phyloP scores from a whole-genome alignment of 2,329 filamentous ascomycete species.

The Aspergillus chevalieri region DNA sequence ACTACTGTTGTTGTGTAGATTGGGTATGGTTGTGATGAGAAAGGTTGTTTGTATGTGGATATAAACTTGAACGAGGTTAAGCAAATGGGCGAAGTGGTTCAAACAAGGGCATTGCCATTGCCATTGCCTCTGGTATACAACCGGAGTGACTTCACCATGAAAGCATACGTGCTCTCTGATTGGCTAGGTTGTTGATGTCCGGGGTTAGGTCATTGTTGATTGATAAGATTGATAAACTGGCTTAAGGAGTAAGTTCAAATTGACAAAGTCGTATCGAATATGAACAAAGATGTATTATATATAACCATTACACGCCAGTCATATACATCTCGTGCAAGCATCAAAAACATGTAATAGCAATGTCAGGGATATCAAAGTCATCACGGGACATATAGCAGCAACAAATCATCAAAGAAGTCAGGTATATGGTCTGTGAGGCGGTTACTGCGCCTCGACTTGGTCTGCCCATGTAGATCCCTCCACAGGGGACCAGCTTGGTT shows the following conservation, averaged over 20 bases:
- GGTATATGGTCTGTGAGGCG: background rate
- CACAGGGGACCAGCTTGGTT: conserved; percentile 18
- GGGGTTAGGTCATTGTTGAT: background rate
- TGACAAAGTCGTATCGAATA: background rate
- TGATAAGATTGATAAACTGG: background rate
- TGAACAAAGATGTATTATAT: background rate
- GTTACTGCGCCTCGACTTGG: conserved; percentile 23
- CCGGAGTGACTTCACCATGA: background rate
- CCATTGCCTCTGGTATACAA: background rate
- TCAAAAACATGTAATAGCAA: background rate
- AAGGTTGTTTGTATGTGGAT: background rate
- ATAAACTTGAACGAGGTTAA: background rate
- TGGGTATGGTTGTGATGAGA: background rate
- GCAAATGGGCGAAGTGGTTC: too few relatives aligned
- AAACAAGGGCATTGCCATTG: background rate
- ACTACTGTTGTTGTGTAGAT: background rate
- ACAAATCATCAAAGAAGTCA: background rate
- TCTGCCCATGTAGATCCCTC: conserved; percentile 28
- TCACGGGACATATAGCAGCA: background rate
- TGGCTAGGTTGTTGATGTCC: background rate
- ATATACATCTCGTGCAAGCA: too few relatives aligned
- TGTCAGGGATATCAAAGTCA: background rate
- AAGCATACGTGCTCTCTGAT: background rate
- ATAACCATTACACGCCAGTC: background rate
- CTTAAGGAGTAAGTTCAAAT: background rate